A percentile compares a stretch with the other conserved stretches of the same genome.
Evolutionary conservation across 768 basidiomycete genomes (phyloP).

Genomic region (Saitozyma podzolica): DNA sequence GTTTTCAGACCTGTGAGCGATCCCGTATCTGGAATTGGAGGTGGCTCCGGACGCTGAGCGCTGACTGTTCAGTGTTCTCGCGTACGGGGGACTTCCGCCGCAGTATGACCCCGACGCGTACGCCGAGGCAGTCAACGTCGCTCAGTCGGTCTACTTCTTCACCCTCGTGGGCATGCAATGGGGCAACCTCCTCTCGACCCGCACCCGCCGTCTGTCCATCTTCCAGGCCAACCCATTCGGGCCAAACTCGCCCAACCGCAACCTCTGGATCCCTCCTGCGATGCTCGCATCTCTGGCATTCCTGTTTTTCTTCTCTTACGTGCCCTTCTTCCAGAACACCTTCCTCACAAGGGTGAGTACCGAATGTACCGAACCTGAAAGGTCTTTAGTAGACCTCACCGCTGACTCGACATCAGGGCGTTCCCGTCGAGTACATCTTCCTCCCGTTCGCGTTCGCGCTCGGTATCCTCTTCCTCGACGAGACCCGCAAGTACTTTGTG

Average conservation of each 20-base stretch:
- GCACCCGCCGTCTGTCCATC: constrained; percentile 62
- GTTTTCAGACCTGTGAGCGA: constrained; percentile 37
- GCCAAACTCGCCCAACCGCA: constrained; percentile 39
- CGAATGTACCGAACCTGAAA: constrained; percentile 20
- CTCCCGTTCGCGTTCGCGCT: constrained; percentile 58
- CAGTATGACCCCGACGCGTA: constrained; percentile 53
- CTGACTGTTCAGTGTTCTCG: constrained; percentile 27
- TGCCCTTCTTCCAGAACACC: constrained; percentile 57
- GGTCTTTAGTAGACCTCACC: too few relatives aligned
- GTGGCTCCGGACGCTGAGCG: not conserved
- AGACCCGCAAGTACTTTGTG: constrained; percentile 49
- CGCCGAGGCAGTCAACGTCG: constrained; percentile 53
- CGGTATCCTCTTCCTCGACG: constrained; percentile 47
- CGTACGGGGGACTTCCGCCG: constrained; percentile 56
- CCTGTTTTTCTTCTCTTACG: constrained; percentile 55
- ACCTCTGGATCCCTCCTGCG: constrained; percentile 58
- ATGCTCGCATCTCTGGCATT: constrained; percentile 57
- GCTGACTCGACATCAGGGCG: constrained; percentile 21
- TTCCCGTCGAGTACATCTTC: constrained; percentile 57
- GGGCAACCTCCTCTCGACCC: constrained; percentile 63
- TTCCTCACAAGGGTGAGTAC: constrained; percentile 59
- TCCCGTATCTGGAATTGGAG: not conserved
- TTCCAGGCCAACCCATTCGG: constrained; percentile 60
- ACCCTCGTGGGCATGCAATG: constrained; percentile 64
- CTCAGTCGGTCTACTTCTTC: constrained; percentile 58